Evolutionary conservation across 2,329 filamentous ascomycete species (phyloP).

Genomic region (Trichoderma sp.): DNA sequence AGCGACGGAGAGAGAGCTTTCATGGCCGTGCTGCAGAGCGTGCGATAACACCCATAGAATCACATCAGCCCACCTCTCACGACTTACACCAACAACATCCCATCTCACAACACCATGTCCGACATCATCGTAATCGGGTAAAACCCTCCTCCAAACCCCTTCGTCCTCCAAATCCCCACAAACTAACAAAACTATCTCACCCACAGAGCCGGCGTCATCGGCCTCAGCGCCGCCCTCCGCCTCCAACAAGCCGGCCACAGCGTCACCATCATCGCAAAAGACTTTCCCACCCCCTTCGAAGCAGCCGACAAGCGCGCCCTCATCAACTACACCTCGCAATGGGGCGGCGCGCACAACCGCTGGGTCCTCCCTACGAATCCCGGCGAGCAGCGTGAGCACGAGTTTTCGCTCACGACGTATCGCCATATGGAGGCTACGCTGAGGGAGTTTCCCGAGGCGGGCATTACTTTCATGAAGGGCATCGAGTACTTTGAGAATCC

Average conservation of each 20-base stretch:
- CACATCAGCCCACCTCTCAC: background rate
- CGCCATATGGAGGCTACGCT: constrained; percentile 42
- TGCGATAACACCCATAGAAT: background rate
- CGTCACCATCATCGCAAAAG: constrained; percentile 48
- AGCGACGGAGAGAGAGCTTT: background rate
- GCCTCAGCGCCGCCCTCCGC: constrained; percentile 47
- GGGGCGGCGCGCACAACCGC: constrained; percentile 54
- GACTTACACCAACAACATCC: background rate
- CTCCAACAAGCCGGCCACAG: constrained; percentile 41
- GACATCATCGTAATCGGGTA: constrained; percentile 35
- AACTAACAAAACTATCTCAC: background rate
- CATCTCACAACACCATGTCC: constrained; percentile 11
- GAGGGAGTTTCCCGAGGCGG: constrained; percentile 38
- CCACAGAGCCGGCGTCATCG: constrained; percentile 50
- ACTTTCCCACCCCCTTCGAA: constrained; percentile 51
- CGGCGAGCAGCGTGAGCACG: constrained; percentile 44
- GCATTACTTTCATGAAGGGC: constrained; percentile 50
- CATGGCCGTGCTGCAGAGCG: background rate
- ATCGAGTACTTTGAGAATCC: constrained; percentile 52
- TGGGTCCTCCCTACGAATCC: constrained; percentile 40
- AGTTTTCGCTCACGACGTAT: constrained; percentile 45
- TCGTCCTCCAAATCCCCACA: background rate
- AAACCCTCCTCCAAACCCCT: background rate
- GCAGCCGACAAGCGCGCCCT: constrained; percentile 41
- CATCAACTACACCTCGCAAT: constrained; percentile 54